Percentiles rank a stretch among this genome's conserved stretches.
phyloP scores from a whole-genome alignment of 2,329 filamentous ascomycete species.

The Graphilbum ipis-grandicollis region DNA sequence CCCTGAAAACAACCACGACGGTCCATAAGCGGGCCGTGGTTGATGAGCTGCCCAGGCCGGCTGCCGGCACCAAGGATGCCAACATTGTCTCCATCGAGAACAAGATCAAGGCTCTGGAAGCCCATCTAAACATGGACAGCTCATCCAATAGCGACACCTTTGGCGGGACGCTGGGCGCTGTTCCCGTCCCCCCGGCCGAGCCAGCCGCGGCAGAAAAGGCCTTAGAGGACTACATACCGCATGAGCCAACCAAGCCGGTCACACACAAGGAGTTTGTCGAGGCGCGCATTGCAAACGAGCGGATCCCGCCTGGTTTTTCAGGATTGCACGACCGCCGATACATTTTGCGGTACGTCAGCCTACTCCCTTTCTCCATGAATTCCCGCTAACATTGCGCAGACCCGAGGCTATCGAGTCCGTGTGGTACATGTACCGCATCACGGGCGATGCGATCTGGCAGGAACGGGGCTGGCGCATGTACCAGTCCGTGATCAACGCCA shows the following conservation, averaged over 20 bases:
- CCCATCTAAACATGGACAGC: slow-evolving; percentile 11
- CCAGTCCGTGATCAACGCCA: slow-evolving; percentile 47
- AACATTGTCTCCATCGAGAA: slow-evolving; percentile 7
- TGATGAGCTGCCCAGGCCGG: background rate
- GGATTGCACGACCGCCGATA: slow-evolving; percentile 30
- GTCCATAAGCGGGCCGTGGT: background rate
- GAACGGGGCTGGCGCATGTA: slow-evolving; percentile 85
- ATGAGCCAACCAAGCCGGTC: slow-evolving; percentile 22
- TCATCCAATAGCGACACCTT: background rate
- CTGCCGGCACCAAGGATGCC: slow-evolving; percentile 1
- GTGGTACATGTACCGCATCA: slow-evolving; percentile 83
- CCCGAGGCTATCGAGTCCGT: slow-evolving; percentile 79
- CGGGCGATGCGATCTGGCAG: slow-evolving; percentile 56
- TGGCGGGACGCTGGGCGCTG: background rate
- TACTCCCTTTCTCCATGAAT: too few species aligned
- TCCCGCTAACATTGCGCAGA: too few species aligned
- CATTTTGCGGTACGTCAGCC: slow-evolving; percentile 44
- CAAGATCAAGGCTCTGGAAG: slow-evolving; percentile 11
- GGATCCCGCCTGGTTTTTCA: slow-evolving; percentile 33
- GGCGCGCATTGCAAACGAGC: slow-evolving; percentile 23
- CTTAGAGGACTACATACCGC: slow-evolving; percentile 9
- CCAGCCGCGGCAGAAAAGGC: background rate
- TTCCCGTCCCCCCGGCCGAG: background rate
- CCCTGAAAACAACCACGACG: background rate
- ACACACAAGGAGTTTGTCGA: slow-evolving; percentile 38